Percentiles rank a stretch among this genome's conserved stretches.
Evolutionary conservation across 1,139 yeast species (phyloP).

Genomic region (Suzukiozyma palmioleophila): DNA sequence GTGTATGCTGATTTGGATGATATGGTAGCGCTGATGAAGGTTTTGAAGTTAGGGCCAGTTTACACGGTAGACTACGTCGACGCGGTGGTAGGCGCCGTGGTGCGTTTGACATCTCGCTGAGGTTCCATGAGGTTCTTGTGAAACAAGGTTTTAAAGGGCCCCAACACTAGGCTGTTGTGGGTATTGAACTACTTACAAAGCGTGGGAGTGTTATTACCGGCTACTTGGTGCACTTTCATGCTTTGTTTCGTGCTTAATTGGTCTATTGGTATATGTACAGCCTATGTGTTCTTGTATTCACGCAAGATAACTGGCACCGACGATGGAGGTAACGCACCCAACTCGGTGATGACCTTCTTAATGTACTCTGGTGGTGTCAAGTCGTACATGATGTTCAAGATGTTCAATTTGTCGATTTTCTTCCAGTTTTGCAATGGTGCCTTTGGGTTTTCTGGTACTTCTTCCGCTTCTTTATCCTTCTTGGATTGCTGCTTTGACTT

Average conservation of each 20-base stretch:
- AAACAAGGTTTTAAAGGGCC: no score
- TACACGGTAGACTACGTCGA: no score
- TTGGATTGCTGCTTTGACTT: slow-evolving; percentile 20
- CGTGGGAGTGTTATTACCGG: no score
- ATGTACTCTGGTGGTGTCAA: slow-evolving; percentile 92
- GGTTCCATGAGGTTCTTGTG: no score
- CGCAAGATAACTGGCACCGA: slow-evolving; percentile 95
- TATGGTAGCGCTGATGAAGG: no score
- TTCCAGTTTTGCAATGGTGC: slow-evolving; percentile 63
- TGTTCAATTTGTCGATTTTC: slow-evolving; percentile 56
- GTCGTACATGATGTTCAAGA: slow-evolving; percentile 86
- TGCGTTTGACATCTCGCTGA: no score
- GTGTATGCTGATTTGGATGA: no score
- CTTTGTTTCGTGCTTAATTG: neutral
- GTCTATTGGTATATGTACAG: neutral
- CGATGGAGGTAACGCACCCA: slow-evolving; percentile 94
- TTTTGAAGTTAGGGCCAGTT: no score
- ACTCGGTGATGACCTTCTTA: slow-evolving; percentile 91
- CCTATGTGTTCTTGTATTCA: slow-evolving; percentile 67
- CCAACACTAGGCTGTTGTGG: no score
- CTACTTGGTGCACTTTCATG: no score
- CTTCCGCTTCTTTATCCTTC: slow-evolving; percentile 13
- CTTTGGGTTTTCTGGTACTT: slow-evolving; percentile 7
- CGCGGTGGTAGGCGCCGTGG: no score
- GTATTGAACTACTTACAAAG: no score